Conservation (phyloP, 2,329 filamentous ascomycete genomes). For the Hypomyces rosellus region DNA sequence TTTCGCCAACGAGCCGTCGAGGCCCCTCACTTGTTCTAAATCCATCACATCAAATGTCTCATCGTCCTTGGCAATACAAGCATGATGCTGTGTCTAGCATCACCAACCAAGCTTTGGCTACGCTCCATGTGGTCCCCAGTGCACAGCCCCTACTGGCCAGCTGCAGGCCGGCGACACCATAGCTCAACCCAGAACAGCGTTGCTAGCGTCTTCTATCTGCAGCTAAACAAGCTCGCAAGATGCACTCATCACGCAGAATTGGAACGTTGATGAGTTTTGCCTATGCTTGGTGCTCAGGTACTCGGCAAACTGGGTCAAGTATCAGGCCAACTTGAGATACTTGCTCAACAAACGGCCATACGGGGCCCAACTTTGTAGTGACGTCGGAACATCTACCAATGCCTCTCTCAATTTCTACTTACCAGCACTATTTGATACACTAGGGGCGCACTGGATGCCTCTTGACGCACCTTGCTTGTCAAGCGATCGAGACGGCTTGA, state of each 20-base stretch:
- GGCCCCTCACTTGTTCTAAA: constrained; percentile 1
- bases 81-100: not conserved
- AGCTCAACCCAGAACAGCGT: constrained; percentile 2
- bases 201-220: constrained; percentile 8
- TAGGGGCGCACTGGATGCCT: no score
- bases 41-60: not conserved
- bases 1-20: not conserved
- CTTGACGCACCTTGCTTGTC: no score
- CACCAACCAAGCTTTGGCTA: not conserved
- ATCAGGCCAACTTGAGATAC: no score
- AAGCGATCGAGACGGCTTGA: no score
- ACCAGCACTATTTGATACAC: no score
- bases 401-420: no score
- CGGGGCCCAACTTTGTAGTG: no score
- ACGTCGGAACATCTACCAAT: no score
- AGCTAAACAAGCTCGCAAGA: constrained; percentile 4
- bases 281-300: not conserved
- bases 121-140: not conserved
- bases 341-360: no score
- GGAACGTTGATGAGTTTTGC: not conserved
- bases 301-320: not conserved
- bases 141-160: not conserved
- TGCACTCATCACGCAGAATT: not conserved
- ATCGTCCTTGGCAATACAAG: not conserved
- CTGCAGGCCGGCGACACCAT: not conserved